Conservation (phyloP, 192 early-diverging fungal species). For the Coemansia sp. region DNA sequence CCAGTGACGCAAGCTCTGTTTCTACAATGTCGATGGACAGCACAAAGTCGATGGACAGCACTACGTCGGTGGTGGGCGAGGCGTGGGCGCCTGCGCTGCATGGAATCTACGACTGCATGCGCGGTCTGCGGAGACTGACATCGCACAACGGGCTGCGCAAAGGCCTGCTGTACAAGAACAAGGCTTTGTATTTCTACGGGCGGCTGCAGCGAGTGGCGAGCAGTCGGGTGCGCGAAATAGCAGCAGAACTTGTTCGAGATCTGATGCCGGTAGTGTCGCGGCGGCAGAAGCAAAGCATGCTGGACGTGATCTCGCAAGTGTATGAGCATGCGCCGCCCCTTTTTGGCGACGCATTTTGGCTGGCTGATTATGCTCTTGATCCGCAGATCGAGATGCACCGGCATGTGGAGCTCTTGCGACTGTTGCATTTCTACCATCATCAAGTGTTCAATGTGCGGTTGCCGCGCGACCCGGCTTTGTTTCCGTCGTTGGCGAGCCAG, state of each 20-base stretch:
- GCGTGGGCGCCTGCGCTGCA: slow-evolving; percentile 26
- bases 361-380: slow-evolving; percentile 37
- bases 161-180: slow-evolving; percentile 51
- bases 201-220: slow-evolving; percentile 14
- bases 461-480: slow-evolving; percentile 40
- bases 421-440: slow-evolving; percentile 47
- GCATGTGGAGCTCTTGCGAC: slow-evolving; percentile 45
- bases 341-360: slow-evolving; percentile 36
- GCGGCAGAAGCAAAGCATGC: slow-evolving; percentile 24
- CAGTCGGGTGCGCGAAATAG: slow-evolving; percentile 18
- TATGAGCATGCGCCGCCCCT: slow-evolving; percentile 27
- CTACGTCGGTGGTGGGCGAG: background rate
- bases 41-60: background rate
- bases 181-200: slow-evolving; percentile 38
- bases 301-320: slow-evolving; percentile 32
- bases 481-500: slow-evolving; percentile 46
- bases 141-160: slow-evolving; percentile 50
- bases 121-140: slow-evolving; percentile 38
- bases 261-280: slow-evolving; percentile 43
- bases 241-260: slow-evolving; percentile 48
- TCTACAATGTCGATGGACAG: too few relatives aligned
- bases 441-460: slow-evolving; percentile 22
- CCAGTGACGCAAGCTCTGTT: background rate
- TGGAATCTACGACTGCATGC: slow-evolving; percentile 28
- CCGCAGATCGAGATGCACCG: slow-evolving; percentile 54